Evolutionary conservation across 495 filamentous ascomycete genomes (phyloP), one percentile per base, ranked within the genome.

Genomic region (Rhypophila decipiens): DNA sequence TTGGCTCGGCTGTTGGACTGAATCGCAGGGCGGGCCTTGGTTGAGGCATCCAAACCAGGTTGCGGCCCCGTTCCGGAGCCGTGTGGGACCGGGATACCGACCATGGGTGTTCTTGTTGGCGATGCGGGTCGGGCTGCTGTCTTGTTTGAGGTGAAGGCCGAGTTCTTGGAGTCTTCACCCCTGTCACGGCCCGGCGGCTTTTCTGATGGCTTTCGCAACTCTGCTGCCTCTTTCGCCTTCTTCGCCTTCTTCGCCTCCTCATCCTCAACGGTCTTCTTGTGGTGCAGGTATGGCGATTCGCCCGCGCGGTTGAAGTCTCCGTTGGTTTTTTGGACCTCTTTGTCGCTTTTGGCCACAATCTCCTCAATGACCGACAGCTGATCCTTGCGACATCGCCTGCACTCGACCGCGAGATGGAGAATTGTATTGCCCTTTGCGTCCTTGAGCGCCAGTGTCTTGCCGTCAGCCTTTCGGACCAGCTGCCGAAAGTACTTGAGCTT

Each of bases 371-470:
- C 51, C 5, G 41, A 36, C 2, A 55, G 38, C 42, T 61, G 61
- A 10, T 44, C 46, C 11, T 44, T 45, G 34, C 42, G 48, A 31
- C 56, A 64, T 10, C 44, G 23, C 12, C 55, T 48, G 15, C 56
- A 61, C 29, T 61, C 53, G 21, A 64, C 61, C 5, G 61, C 59
- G 10, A 53, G 44, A 41, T 65, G 61, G 5, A 65, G 51, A 2
- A 57, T 55, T 7, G 61, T 63, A 39, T 55, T 48, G 2, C 59
- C 61, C 18, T 50, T 44, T 7, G 46, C 46, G 17, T 65, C 57
- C 20, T 53, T 40, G 22, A 31, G 27, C 13, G 56, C 56, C 17
- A 64, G 31, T 13, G 56, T 61, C 33, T 54, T 43, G 13, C 49
- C 35, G 1, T 45, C 24, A 4, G 55, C 56, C 15, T 37, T 45